Base-by-base conservation (phyloP, 1,284 basidiomycete genomes). In the Agroathelia rolfsii region DNA sequence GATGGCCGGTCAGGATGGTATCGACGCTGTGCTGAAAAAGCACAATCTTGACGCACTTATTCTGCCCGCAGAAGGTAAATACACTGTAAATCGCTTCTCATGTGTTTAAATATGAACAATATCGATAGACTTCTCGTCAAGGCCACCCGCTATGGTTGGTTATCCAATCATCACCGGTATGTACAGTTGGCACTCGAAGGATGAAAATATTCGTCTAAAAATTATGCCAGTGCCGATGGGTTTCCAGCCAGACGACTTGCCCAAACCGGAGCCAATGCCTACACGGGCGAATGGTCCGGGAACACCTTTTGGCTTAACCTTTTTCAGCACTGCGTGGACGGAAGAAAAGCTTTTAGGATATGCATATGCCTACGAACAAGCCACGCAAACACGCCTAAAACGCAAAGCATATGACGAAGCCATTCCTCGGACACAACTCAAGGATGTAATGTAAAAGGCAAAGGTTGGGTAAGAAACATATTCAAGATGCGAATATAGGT, bases 341-440 rank as follows among this genome's bases (percentile, higher is more conserved):
- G 69, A 73, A 41, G 62, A 61, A 33, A 45, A 62, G 22, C 50
- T 73, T 32, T 55, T 72, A 16, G 45, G 56, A 3, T 63, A 58
- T 34, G 71, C 66, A 14, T 72, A 66, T 45, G 67, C 68, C 10
- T 73, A 64, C 38, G 71, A 74, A 50, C 69, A 73, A 43, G 61
- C 62, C 16, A 75, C 70, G 4, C 58, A 61, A 21, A 60, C 54
- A 13, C 52, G 70, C 6, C 40, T 63, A 35, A 49, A 55, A 42
- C 49, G 58, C 22, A 56, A 44, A 25, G 65, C 70, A 14, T 70
- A 62, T 40, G 40, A 53, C 3, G 58, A 41, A 4, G 71, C 70
- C 6, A 61, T 61, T 34, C 70, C 72, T 6, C 56, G 53, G 42
- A 69, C 66, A 18, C 71, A 73, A 45, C 49, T 74, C 28, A 45